Base-by-base conservation (phyloP, 768 basidiomycete species). In the Pleurotus tuber-regium region DNA sequence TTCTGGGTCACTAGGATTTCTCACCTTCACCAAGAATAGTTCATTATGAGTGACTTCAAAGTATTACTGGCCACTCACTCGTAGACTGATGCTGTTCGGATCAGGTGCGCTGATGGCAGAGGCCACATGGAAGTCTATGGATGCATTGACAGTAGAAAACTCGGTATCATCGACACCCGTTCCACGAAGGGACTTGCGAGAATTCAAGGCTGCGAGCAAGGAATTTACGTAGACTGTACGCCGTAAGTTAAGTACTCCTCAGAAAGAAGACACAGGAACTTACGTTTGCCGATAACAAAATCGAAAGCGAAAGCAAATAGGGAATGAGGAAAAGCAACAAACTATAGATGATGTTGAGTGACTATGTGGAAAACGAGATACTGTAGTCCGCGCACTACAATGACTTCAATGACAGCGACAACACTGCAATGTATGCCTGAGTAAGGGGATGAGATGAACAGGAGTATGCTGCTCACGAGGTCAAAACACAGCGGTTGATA, bases 281-380 rank as follows among this genome's bases (percentile, higher is more conserved):
- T 55, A 75, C 77, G 58, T 68, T 79, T 79, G 51, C 78, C 78
- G 48, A 79, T 74, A 26, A 77, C 62, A 52, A 80, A 79, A 58
- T 79, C 78, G 43, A 79, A 69, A 2, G 73, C 75, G 53, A 78
- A 68, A 18, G 69, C 69, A 58, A 75, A 79, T 31, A 79, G 70
- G 4, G 75, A 70, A 43, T 72, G 58, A 2, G 77, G 77, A 25
- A 70, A 56, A 1, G 64, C 62, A 12, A 68, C 60, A 57, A 78
- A 79, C 65, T 76, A 29, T 26, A n/a, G 1, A 31, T 28, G 28
- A 11, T 3, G 0, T n/a, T 51, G 12, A 28, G n/a, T 36, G 16
- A 33, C 18, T 19, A 10, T n/a, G n/a, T 6, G 4, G 0, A 10
- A 23, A 5, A n/a, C 7, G 46, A 33, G 29, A 31, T 5, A 30